Evolutionary conservation across 148 eudicot genomes (phyloP), one percentile per base, ranked within the genome.

Genomic region (Vaccinium vitisidaea): DNA sequence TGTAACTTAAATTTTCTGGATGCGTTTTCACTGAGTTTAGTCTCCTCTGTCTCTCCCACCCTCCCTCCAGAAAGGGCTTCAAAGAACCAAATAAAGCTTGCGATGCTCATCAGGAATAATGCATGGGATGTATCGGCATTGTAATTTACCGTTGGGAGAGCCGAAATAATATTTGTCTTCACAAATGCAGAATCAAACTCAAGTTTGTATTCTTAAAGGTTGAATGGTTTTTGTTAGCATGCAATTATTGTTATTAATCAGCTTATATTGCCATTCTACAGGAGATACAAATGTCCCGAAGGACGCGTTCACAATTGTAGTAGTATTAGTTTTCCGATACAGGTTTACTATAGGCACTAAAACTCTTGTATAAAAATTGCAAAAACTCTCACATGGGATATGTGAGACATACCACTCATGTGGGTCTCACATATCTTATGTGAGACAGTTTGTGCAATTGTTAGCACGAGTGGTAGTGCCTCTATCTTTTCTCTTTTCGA

Each of bases 1-100:
- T 93, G 70, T 93, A 82, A 92, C 85, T 69, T 39, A 7, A 80
- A 13, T 58, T 30, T 58, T 73, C 84, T n/a, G 49, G 18, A 58
- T 36, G 84, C 75, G n/a, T 63, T 1, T 30, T 10, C 55, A 11
- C 55, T 0, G 0, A 23, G n/a, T 48, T 49, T 46, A 75, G n/a
- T 5, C 16, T 71, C 43, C 9, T 71, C 75, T 32, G 9, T 13
- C 12, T 5, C 43, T 52, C 21, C 5, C 14, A 4, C 16, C 1
- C 48, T 3, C 55, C 10, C 73, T 5, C 19, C 23, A 23, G 55
- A 2, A 21, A 9, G 21, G 52, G 70, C 82, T 10, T 32, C 27
- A 32, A 58, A 36, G 82, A 30, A 13, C 70, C 46, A 80, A 80
- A 73, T 36, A 52, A 80, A 43, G 46, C 46, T 16, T 80, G 82